Evolutionary conservation across 805 yeast genomes (phyloP).

Genomic region (baker's yeast (Saccharomyces cerevisiae)): DNA sequence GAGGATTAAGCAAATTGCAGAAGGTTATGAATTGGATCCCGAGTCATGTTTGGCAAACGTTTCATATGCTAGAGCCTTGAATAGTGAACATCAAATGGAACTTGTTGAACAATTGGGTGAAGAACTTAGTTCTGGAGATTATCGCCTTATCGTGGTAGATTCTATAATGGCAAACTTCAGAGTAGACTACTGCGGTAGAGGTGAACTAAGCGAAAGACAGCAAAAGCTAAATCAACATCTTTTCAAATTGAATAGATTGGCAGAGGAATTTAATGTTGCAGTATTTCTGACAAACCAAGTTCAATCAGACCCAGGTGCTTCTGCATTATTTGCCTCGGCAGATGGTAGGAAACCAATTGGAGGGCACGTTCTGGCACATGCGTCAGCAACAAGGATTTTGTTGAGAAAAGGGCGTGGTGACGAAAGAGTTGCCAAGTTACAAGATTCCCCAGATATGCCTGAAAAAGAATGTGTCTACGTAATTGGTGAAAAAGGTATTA

Average conservation of each 20-base stretch:
- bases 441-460: conserved; percentile 77
- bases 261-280: conserved; percentile 73
- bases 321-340: conserved; percentile 68
- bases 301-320: conserved; percentile 79
- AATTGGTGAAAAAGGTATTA: conserved; percentile 60
- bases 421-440: conserved; percentile 70
- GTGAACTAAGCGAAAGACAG: conserved; percentile 69
- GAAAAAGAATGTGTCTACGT: conserved; percentile 71
- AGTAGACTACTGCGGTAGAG: conserved; percentile 73
- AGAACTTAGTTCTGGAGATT: conserved; percentile 60
- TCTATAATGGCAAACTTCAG: conserved; percentile 74
- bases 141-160: conserved; percentile 53
- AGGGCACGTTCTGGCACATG: conserved; percentile 75
- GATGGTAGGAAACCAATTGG: conserved; percentile 83
- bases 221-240: conserved; percentile 58
- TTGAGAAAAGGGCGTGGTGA: conserved; percentile 73
- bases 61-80: conserved; percentile 66
- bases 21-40: conserved; percentile 59
- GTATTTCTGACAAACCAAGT: conserved; percentile 71
- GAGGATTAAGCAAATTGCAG: conserved; percentile 55
- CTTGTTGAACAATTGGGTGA: conserved; percentile 58
- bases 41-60: conserved; percentile 63
- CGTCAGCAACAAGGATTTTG: conserved; percentile 67
- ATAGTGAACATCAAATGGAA: conserved; percentile 74
- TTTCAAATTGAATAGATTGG: conserved; percentile 46